Evolutionary conservation across 1,284 basidiomycete species (phyloP), one percentile per base, ranked within the genome.

Genomic region (Farysia itapuensis): DNA sequence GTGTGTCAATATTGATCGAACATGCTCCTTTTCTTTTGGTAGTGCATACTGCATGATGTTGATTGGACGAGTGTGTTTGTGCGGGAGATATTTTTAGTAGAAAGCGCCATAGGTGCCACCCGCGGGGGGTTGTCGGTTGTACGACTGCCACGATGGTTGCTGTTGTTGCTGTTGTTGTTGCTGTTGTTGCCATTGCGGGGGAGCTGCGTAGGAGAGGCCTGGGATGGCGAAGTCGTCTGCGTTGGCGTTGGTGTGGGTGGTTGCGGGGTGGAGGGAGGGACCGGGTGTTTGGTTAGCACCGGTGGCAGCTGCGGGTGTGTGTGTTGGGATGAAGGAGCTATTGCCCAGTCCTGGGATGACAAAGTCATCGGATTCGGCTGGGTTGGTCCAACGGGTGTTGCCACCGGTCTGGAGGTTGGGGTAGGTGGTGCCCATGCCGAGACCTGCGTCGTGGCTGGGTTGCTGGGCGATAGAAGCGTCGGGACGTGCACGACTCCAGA

Each of bases 401-500:
- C n/a, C n/a, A n/a, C n/a, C n/a, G n/a, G n/a, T 23, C 9, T 37
- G 16, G 30, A 32, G 16, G 30, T 16, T 11, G 16, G 30, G 20
- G 1, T 15, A 6, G 19, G 19, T 13, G 33, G 33, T 15, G 18
- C n/a, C n/a, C n/a, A n/a, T n/a, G n/a, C n/a, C n/a, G 20, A 8
- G n/a, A 16, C 30, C 15, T 32, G 30, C 6, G 4, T 32, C 16
- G 30, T 32, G 13, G 30, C n/a, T n/a, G n/a, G n/a, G 7, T 5
- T 35, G 33, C 11, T 14, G n/a, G 5, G 28, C 7, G 13, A 22
- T 11, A 4, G 36, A 16, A 11, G 47, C 58, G 20, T 88, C 88
- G 0, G 85, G 91, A 35, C 86, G 81, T 63, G 90, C 88, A 39
- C 94, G 84, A 43, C 86, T 87, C 94, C 95, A 98, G 82, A 97